Evolutionary conservation across 208 protist species (phyloP), one percentile per base, ranked within the genome.

Genomic region (Wallacemonas sp.): DNA sequence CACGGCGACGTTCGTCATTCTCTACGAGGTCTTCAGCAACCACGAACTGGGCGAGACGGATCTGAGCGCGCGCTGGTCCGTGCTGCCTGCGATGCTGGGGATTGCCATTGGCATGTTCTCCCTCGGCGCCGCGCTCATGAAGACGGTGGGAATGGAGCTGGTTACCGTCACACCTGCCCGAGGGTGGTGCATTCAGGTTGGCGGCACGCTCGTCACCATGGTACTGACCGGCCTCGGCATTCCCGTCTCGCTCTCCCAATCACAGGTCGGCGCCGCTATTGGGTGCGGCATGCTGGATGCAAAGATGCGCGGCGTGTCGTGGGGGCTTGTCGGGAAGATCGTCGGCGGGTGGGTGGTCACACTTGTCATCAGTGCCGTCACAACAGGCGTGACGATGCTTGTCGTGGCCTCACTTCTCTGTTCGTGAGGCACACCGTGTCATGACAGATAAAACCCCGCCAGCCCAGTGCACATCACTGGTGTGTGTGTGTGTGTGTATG

Each of bases 71-170:
- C 48, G 48, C 53, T 94, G 88, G 83, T 76, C 83, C 10, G 76
- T 94, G 66, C 66, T 89, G 32, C 85, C 85, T 2, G 88, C 85
- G 3, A 90, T 94, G 88, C 53, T 91, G 10, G 88, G 88, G 24
- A 89, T 94, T 53, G 84, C 88, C 19, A 89, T 92, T 65, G 88
- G 88, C 63, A 91, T 89, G 82, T 88, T 79, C 42, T 74, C 75
- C 29, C 84, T 91, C 33, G 88, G 88, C 4, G 70, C 80, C 39
- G 79, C 80, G 27, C 73, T 94, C 33, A 90, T 94, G 88, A 85
- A 90, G 75, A 94, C 85, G 48, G 85, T 94, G 1, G 85, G 88
- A 1, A 70, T 92, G 67, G 85, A 94, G 72, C 70, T 94, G 10
- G 84, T 94, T 52, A 90, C 85, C 10, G 79, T 94, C 54, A 94